Base-by-base conservation (phyloP, 805 yeast species). In the Hanseniaspora hatyaiensis region DNA sequence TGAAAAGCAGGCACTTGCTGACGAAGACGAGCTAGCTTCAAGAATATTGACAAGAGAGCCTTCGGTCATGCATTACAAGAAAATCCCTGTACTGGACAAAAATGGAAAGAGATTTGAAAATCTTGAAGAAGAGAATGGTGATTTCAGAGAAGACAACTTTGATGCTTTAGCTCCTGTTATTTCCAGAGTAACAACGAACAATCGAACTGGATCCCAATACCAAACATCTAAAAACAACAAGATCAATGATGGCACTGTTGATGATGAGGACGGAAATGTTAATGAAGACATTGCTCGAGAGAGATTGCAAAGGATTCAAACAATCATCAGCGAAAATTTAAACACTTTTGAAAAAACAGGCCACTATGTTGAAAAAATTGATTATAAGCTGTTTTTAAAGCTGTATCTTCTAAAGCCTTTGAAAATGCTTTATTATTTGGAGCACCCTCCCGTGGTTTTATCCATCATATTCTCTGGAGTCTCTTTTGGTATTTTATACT, bases 391-490 rank as follows among this genome's bases (percentile, higher is more conserved):
- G 8, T 58, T 59, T n/a, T 40, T 59, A 2, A 75, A 76, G 56
- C 67, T 76, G 34, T 73, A 73, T 50, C 55, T 75, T 3, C 55
- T 75, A 12, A 64, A 75, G 22, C 95, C 95, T 0, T 59, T 75
- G 44, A 78, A 76, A 53, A 70, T 89, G 0, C 58, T 85, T 16
- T 64, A 68, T 3, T 72, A 84, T 50, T 61, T 85, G 29, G 63
- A 67, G 49, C 80, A 80, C 59, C 94, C 94, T 0, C 92, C 94
- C 0, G 88, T 86, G 8, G 59, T 72, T 1, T 63, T 82, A 41
- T 76, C 86, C 6, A 72, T 84, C 30, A 58, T 68, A 1, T 83
- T 76, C 57, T 77, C 88, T 1, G 75, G 85, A 1, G 73, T 80
- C n/a, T 73, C 82, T 40, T 86, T 83, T 63, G 78, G 78, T 3